These are phyloP conservation scores for Xenosphaeropsis pyriputrescens DNA, from an alignment of 2,329 filamentous ascomycete genomes.

Conservation along the genomic window DNA sequence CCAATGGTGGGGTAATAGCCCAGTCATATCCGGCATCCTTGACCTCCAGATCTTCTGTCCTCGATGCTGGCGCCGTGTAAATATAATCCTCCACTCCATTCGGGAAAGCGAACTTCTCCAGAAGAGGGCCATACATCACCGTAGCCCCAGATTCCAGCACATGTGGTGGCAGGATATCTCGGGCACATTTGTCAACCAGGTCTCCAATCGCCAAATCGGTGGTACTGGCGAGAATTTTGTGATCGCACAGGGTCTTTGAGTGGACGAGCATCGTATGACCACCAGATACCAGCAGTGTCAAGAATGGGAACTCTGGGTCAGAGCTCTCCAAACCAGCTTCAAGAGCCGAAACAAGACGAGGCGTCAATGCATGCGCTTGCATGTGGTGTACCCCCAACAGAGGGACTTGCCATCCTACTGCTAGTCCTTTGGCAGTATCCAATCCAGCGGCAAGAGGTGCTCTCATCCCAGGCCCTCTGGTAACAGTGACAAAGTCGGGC, in stretches of 20 bases:
- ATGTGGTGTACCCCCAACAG: conserved; percentile 88
- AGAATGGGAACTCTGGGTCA: conserved; percentile 59
- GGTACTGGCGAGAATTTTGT: conserved; percentile 59
- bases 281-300: conserved; percentile 80
- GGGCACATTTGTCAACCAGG: conserved; percentile 74
- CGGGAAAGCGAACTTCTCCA: conserved; percentile 71
- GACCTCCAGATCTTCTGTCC: conserved; percentile 39
- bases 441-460: conserved; percentile 66
- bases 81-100: conserved; percentile 20
- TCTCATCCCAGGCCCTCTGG: conserved; percentile 80
- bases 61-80: conserved; percentile 33
- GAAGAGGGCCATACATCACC: conserved; percentile 66
- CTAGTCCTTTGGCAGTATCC: conserved; percentile 74
- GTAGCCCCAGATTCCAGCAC: conserved; percentile 37
- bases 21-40: conserved; percentile 41
- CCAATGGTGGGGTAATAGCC: conserved; percentile 54
- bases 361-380: conserved; percentile 90
- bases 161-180: conserved; percentile 53
- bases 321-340: conserved; percentile 11
- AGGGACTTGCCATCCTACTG: conserved; percentile 70
- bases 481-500: conserved; percentile 80
- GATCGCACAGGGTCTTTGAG: conserved; percentile 51
- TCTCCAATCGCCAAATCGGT: conserved; percentile 82
- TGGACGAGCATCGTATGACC: conserved; percentile 82
- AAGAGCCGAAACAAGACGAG: conserved; percentile 57